Conservation (phyloP, 2,329 filamentous ascomycete species). For the Phialocephala sp. region DNA sequence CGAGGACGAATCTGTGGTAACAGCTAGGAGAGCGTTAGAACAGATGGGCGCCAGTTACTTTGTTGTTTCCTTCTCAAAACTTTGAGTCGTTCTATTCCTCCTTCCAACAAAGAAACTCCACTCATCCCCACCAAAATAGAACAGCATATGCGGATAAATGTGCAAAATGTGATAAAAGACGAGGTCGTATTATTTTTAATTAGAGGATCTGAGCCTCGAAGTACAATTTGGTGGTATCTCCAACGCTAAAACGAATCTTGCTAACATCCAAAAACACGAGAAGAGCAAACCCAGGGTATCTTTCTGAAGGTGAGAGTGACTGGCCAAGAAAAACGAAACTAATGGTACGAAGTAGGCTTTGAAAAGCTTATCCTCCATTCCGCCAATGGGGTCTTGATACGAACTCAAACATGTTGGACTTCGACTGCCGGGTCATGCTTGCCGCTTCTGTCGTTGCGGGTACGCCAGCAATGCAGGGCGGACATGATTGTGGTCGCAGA, state of each 20-base stretch:
- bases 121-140: neutral
- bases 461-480: conserved; percentile 52
- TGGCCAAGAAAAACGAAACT: neutral
- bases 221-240: conserved; percentile 9
- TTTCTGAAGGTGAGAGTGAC: neutral
- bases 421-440: conserved; percentile 34
- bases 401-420: conserved; percentile 21
- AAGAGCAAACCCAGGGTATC: conserved; percentile 17
- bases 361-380: neutral
- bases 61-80: neutral
- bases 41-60: neutral
- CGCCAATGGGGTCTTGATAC: neutral
- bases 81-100: neutral
- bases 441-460: conserved; percentile 33
- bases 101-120: neutral
- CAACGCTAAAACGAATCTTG: neutral
- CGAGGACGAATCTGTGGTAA: no score
- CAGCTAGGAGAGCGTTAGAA: neutral
- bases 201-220: neutral
- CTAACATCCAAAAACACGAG: neutral
- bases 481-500: conserved; percentile 55
- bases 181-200: neutral
- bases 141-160: no score
- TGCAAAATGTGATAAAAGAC: no score
- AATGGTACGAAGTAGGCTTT: neutral